phyloP scores from a whole-genome alignment of 1,284 basidiomycete genomes.

The Earliella scabrosa region DNA sequence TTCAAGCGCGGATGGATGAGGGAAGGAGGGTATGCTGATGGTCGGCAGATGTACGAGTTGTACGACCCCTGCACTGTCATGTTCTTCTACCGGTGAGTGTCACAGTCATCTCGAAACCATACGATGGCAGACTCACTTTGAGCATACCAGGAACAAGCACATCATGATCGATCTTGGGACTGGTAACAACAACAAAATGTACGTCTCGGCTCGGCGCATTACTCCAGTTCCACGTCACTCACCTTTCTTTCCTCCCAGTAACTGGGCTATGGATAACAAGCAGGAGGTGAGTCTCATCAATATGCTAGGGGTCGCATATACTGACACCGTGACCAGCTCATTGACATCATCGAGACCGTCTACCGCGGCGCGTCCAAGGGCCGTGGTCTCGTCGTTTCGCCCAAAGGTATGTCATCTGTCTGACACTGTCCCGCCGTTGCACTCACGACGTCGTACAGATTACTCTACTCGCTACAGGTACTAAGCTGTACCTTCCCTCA shows the following conservation, averaged over 20 bases:
- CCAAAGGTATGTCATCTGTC: slow-evolving; percentile 71
- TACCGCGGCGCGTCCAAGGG: slow-evolving; percentile 98
- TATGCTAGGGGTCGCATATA: neutral
- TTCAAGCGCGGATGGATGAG: neutral
- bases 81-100: slow-evolving; percentile 91
- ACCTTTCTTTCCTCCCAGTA: slow-evolving; percentile 51
- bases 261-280: slow-evolving; percentile 98
- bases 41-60: slow-evolving; percentile 85
- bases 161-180: slow-evolving; percentile 99
- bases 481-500: slow-evolving; percentile 37
- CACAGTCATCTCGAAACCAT: neutral
- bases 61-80: slow-evolving; percentile 97
- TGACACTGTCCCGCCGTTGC: neutral
- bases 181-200: slow-evolving; percentile 99
- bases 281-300: slow-evolving; percentile 77
- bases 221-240: neutral
- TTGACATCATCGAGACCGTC: slow-evolving; percentile 98
- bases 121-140: neutral
- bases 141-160: slow-evolving; percentile 84
- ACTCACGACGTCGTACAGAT: slow-evolving; percentile 47
- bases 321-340: slow-evolving; percentile 60
- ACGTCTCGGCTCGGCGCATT: slow-evolving; percentile 37
- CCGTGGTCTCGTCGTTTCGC: slow-evolving; percentile 96
- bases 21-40: neutral
- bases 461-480: slow-evolving; percentile 87